Conservation (phyloP, 2,329 filamentous ascomycete genomes). For the Calonectria naviculata region DNA sequence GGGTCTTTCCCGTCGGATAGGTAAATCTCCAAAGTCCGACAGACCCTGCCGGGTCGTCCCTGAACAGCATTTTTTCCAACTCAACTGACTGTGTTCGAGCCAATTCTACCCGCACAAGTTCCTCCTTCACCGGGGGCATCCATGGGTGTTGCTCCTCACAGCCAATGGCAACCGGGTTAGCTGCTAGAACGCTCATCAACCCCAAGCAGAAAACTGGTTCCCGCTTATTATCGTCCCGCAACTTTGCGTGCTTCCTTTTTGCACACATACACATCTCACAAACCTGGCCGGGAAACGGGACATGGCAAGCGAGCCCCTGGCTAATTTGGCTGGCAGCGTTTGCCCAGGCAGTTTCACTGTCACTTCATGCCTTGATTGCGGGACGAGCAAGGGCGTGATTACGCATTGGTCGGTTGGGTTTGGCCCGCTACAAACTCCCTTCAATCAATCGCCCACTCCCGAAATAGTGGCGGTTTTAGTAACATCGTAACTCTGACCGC, state of each 20-base stretch:
- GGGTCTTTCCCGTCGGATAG: slow-evolving; percentile 7
- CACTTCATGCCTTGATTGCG: neutral
- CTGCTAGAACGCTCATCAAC: slow-evolving; percentile 13
- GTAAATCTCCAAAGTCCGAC: neutral
- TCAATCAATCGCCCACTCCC: neutral
- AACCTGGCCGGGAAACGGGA: neutral
- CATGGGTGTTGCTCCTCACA: neutral
- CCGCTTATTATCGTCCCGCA: slow-evolving; percentile 21
- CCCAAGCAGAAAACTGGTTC: slow-evolving; percentile 16
- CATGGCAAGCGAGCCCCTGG: neutral
- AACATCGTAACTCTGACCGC: neutral
- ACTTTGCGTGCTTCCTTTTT: slow-evolving; percentile 2
- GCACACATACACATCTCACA: neutral
- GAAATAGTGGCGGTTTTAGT: neutral
- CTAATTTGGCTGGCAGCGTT: neutral
- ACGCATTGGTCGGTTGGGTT: neutral
- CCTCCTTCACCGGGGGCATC: neutral
- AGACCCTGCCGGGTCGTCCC: neutral
- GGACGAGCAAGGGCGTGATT: neutral
- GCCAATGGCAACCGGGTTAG: slow-evolving; percentile 11
- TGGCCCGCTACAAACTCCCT: neutral
- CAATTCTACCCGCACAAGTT: neutral
- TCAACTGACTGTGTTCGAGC: neutral
- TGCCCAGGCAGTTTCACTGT: neutral
- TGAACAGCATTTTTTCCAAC: neutral